phyloP scores from a whole-genome alignment of 192 early-diverging fungal species.

The Gaertneriomyces sp. region DNA sequence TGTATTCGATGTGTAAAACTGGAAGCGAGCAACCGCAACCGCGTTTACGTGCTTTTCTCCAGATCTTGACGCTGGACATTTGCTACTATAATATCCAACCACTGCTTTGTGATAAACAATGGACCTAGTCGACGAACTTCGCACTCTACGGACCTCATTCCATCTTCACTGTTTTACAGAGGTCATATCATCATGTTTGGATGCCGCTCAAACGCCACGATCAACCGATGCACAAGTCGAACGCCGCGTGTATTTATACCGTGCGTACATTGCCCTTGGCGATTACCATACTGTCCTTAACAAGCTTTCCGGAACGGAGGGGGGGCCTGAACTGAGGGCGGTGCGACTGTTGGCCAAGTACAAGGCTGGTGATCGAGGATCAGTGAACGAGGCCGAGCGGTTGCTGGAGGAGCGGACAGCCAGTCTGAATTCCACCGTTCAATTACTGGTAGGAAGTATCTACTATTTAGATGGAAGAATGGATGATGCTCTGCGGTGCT shows the following conservation, averaged over 20 bases:
- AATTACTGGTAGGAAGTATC: conserved; percentile 63
- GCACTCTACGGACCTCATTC: conserved; percentile 39
- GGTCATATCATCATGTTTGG: conserved; percentile 62
- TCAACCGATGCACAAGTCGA: conserved; percentile 35
- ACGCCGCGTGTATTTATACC: conserved; percentile 67
- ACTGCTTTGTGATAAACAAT: no score
- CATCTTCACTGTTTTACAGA: conserved; percentile 69
- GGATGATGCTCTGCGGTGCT: conserved; percentile 69
- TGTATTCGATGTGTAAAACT: no score
- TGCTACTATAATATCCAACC: no score
- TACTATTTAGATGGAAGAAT: conserved; percentile 53
- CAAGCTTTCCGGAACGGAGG: conserved; percentile 53
- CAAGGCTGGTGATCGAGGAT: conserved; percentile 14
- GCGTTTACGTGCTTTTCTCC: no score
- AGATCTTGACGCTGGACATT: no score
- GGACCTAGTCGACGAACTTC: conserved; percentile 31
- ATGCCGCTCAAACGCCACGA: conserved; percentile 29
- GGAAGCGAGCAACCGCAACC: no score
- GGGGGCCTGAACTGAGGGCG: conserved; percentile 66
- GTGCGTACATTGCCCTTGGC: conserved; percentile 76
- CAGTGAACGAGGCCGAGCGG: conserved; percentile 43
- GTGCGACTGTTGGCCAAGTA: conserved; percentile 64
- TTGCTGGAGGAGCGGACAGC: conserved; percentile 52
- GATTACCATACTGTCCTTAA: conserved; percentile 25
- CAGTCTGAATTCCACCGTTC: conserved; percentile 41